Evolutionary conservation across 2,329 filamentous ascomycete genomes (phyloP), one percentile per base, ranked within the genome.

Genomic region (Trichoderma hamatum): DNA sequence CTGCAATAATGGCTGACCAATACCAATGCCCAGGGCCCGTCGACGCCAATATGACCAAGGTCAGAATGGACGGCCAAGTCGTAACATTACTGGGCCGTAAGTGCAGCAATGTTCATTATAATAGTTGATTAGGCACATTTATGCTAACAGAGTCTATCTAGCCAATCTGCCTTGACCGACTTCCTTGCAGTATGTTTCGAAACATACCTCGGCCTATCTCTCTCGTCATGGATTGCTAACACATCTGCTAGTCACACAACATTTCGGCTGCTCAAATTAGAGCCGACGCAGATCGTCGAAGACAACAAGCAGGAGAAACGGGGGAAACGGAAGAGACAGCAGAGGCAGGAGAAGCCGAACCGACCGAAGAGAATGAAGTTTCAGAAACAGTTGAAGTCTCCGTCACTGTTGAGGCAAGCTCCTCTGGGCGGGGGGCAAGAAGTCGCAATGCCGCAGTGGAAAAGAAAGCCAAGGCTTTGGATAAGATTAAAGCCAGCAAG

Each of bases 401-500:
- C 2, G 32, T 73, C 16, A 71, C 71, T 4, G 73, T 68, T 21
- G 59, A 74, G 32, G 74, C 74, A 73, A 70, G 74, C 26, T 70
- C 75, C 59, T 72, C 75, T 11, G 68, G 70, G 9, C 72, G 66
- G 76, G 78, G 73, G 73, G 73, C 74, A 71, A 75, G 61, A 69
- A 76, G 71, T 67, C 72, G 75, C 19, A 71, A 83, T 72, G 83
- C 85, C 70, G 73, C 69, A 16, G 82, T 86, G 58, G 82, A 88
- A 70, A 80, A 83, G 72, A 83, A 83, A 74, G 83, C 85, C 11
- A 83, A 83, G 74, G 83, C 85, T 13, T 83, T 89, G 52, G 84
- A 84, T n/a, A 89, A 88, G 77, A 88, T 88, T 75, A 90, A 89
- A 75, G 81, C 87, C 71, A 82, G 84, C 71, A 92, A 90, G 72